Base-by-base conservation (phyloP, 495 filamentous ascomycete genomes). In the Talaromyces proteolyticus region DNA sequence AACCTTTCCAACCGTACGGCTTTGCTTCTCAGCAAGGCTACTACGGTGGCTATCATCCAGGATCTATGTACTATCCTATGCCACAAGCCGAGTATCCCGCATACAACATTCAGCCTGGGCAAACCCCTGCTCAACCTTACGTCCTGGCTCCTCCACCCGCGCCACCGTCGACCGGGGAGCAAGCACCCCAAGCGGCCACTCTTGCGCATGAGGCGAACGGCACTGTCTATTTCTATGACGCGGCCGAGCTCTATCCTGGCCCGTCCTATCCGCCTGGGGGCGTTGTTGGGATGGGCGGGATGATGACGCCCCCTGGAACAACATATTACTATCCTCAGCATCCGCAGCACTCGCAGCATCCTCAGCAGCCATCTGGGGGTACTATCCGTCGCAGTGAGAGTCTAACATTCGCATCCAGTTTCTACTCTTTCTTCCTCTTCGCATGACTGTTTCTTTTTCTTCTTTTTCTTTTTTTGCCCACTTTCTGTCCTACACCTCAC, bases 161-260 rank as follows among this genome's bases (percentile, higher is more conserved):
- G 4, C 68, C 74, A 24, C 68, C 78, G 44, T 58, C 69, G 40
- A 67, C 76, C 58, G 62, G 72, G 41, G 65, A 78, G 59, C 54
- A 74, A 62, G 60, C 66, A 1, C 67, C 77, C 3, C 79, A 81
- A 49, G 64, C 79, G 6, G 85, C 80, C 55, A 86, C 89, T 22
- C 86, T 97, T 43, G 89, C 90, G 2, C 91, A 96, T 60, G 93
- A 97, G 68, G 80, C 83, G 54, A 91, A 92, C 54, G 93, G 94
- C 42, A 96, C 91, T 73, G 90, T 95, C 3, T 97, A 95, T 65
- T 99, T 95, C 63, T 91, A 90, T 51, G 85, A 95, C 58, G 76
- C 86, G 24, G 76, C 83, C 8, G 86, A 93, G 63, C 70, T 89
- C 50, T 70, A 69, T 47, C 55, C 68, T 10, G 75, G 75, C n/a